phyloP scores from a whole-genome alignment of 768 basidiomycete species.

The Ramaria sp. region DNA sequence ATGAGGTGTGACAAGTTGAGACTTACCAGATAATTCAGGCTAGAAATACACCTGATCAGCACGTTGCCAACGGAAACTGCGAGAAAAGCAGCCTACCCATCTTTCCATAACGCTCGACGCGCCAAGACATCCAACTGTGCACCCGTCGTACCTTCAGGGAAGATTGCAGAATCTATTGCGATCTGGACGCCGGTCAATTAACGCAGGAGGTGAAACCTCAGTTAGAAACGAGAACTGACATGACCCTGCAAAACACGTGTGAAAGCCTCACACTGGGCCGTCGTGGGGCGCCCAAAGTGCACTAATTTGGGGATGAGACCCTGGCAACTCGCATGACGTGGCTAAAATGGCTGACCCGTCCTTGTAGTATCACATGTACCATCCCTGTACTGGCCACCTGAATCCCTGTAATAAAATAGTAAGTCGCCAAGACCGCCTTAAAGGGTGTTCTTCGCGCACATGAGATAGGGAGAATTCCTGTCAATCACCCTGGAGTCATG shows the following conservation, averaged over 20 bases:
- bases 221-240: conserved; percentile 38
- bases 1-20: neutral
- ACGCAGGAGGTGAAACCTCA: conserved; percentile 9
- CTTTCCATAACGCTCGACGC: conserved; percentile 80
- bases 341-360: conserved; percentile 13
- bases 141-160: conserved; percentile 85
- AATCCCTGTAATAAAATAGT: conserved; percentile 48
- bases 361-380: conserved; percentile 59
- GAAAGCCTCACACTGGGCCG: conserved; percentile 83
- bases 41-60: neutral
- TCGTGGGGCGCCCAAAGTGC: conserved; percentile 80
- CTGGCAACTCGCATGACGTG: neutral
- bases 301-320: conserved; percentile 24
- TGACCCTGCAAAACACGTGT: conserved; percentile 96
- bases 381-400: conserved; percentile 82
- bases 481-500: conserved; percentile 62
- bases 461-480: conserved; percentile 75
- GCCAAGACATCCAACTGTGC: conserved; percentile 79
- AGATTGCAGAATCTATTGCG: conserved; percentile 81
- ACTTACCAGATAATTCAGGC: conserved; percentile 61
- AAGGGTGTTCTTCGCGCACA: conserved; percentile 35
- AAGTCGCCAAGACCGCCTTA: neutral
- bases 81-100: conserved; percentile 30
- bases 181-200: conserved; percentile 40
- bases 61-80: neutral